These are phyloP conservation scores for Mollisiaceae sp. DNA, from an alignment of 2,329 filamentous ascomycete species.

Conservation along the genomic window DNA sequence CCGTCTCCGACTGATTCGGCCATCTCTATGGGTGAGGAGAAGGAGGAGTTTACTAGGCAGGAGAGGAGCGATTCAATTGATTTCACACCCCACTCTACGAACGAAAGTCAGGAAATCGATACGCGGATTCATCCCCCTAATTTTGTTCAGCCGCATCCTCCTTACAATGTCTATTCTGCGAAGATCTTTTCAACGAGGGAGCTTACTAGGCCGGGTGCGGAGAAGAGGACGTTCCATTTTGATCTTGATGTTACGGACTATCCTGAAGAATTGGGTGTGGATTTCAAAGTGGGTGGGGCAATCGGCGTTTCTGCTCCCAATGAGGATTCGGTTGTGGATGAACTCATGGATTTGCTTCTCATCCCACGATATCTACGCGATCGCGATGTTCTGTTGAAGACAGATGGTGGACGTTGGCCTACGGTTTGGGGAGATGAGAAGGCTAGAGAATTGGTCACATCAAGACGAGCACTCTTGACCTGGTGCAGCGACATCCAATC, in stretches of 20 bases:
- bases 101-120: conserved; percentile 48
- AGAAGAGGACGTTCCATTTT: conserved; percentile 97
- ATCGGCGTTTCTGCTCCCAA: conserved; percentile 94
- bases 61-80: conserved; percentile 38
- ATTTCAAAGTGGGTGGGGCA: conserved; percentile 96
- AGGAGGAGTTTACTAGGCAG: neutral
- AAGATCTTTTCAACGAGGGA: conserved; percentile 84
- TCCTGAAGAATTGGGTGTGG: conserved; percentile 79
- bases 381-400: conserved; percentile 80
- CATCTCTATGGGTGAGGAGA: conserved; percentile 47
- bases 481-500: conserved; percentile 97
- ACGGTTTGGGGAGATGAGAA: conserved; percentile 97
- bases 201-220: conserved; percentile 83
- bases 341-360: conserved; percentile 80
- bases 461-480: conserved; percentile 86
- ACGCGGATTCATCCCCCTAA: conserved; percentile 75
- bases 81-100: conserved; percentile 39
- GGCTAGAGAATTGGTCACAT: conserved; percentile 84
- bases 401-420: conserved; percentile 85
- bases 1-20: conserved; percentile 56
- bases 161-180: conserved; percentile 90
- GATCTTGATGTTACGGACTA: conserved; percentile 97
- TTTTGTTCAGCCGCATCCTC: conserved; percentile 94
- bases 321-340: conserved; percentile 75
- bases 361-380: conserved; percentile 84